Percentiles rank a stretch among this genome's conserved stretches.
These are phyloP conservation scores for Amanita pseudoporphyria DNA, from an alignment of 768 basidiomycete genomes.

Conservation along the genomic window DNA sequence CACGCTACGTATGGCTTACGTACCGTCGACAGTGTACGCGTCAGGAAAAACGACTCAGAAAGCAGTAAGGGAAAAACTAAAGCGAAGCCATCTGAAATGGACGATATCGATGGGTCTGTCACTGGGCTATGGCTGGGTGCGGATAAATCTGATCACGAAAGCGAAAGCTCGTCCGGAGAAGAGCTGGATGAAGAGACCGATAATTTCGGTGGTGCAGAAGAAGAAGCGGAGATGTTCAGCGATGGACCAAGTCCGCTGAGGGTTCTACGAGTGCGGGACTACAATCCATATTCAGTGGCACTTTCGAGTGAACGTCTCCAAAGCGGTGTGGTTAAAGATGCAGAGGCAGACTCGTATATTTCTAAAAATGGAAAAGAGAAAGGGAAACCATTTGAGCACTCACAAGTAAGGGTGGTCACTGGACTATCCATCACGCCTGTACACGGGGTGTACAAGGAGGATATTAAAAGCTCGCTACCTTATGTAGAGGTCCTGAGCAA, in stretches of 20 bases:
- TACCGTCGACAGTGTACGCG: constrained; percentile 34
- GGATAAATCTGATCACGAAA: constrained; percentile 3
- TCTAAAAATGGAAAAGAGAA: constrained; percentile 18
- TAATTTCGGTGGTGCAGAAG: constrained; percentile 6
- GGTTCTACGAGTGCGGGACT: constrained; percentile 27
- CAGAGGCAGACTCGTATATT: neutral
- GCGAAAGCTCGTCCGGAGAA: constrained; percentile 8
- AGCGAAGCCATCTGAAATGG: neutral
- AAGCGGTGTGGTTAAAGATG: neutral
- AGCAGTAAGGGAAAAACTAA: neutral
- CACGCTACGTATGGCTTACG: constrained; percentile 43
- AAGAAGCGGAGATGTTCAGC: neutral
- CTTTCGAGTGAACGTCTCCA: constrained; percentile 1
- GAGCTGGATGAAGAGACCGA: constrained; percentile 9
- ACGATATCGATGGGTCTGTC: neutral
- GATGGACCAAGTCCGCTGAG: constrained; percentile 9
- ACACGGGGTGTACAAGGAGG: constrained; percentile 36
- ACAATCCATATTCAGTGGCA: constrained; percentile 24
- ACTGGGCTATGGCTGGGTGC: neutral
- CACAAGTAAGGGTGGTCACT: constrained; percentile 27
- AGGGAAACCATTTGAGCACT: constrained; percentile 11
- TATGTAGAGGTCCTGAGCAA: constrained; percentile 42
- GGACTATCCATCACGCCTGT: constrained; percentile 30
- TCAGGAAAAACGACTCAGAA: constrained; percentile 8
- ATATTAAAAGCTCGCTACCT: constrained; percentile 38